These are phyloP conservation scores for Coemansia sp. DNA, from an alignment of 192 early-diverging fungal genomes.

Conservation along the genomic window DNA sequence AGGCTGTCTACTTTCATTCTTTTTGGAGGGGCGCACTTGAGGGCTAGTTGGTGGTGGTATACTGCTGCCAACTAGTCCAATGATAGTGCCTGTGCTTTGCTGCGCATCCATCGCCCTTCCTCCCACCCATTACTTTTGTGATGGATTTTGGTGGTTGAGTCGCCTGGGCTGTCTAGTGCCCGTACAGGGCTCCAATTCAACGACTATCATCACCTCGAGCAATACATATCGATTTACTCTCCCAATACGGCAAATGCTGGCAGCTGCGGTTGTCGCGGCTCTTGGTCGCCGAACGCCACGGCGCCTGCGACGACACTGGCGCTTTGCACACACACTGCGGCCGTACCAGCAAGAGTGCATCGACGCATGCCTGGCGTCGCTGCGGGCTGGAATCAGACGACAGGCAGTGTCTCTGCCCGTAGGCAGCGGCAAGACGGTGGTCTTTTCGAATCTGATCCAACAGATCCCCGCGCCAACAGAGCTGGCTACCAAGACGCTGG, in stretches of 20 bases:
- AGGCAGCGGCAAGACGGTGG: slow-evolving; percentile 91
- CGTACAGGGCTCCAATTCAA: too few relatives aligned
- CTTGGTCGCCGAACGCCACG: background rate
- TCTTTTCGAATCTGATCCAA: slow-evolving; percentile 83
- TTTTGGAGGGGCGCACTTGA: too few relatives aligned
- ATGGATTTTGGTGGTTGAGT: too few relatives aligned
- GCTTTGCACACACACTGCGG: slow-evolving; percentile 56
- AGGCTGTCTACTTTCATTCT: too few relatives aligned
- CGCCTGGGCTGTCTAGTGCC: too few relatives aligned
- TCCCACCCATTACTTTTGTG: too few relatives aligned
- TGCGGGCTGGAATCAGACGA: slow-evolving; percentile 64
- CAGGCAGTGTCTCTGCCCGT: slow-evolving; percentile 83
- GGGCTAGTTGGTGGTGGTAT: too few relatives aligned
- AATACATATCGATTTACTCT: background rate
- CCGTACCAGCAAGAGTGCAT: slow-evolving; percentile 92
- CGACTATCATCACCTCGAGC: too few relatives aligned
- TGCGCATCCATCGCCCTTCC: too few relatives aligned
- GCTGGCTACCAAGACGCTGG: slow-evolving; percentile 73
- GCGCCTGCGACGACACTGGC: background rate
- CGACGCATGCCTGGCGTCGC: slow-evolving; percentile 57
- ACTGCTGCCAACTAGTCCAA: too few relatives aligned
- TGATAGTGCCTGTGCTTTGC: too few relatives aligned
- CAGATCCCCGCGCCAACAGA: slow-evolving; percentile 63
- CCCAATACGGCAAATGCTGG: background rate
- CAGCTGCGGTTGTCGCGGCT: background rate